Percentiles rank a stretch among this genome's conserved stretches.
These are phyloP conservation scores for Telopea speciosissima DNA, from an alignment of 177 flowering plant species.

Conservation along the genomic window DNA sequence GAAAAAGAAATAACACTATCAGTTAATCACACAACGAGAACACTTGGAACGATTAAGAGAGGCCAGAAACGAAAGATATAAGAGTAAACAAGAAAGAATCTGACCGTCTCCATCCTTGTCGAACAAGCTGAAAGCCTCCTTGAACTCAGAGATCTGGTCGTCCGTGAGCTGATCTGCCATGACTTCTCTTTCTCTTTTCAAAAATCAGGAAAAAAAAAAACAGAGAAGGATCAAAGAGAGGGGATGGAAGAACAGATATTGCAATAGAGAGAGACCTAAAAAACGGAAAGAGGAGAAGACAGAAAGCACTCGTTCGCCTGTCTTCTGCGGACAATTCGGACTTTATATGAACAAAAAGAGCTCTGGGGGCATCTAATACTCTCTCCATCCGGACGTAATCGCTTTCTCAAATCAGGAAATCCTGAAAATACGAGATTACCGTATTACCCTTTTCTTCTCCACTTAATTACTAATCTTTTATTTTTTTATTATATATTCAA, in stretches of 20 bases:
- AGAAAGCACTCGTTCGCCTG: not conserved
- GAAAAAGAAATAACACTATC: not conserved
- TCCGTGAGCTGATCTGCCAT: slow-evolving; percentile 43
- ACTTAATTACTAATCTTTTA: not conserved
- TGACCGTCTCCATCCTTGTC: slow-evolving; percentile 43
- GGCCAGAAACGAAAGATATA: not conserved
- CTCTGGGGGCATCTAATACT: not conserved
- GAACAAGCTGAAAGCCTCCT: slow-evolving; percentile 40
- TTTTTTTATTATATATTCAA: too few relatives aligned
- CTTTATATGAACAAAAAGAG: not conserved
- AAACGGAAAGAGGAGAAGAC: not conserved
- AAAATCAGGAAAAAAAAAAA: not conserved
- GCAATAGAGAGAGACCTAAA: not conserved
- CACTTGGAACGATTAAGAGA: not conserved
- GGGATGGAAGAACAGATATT: not conserved
- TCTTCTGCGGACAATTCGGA: slow-evolving; percentile 10
- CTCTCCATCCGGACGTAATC: not conserved
- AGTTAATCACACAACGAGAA: not conserved
- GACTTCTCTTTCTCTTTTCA: not conserved
- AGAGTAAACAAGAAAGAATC: slow-evolving; percentile 3
- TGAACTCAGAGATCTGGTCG: slow-evolving; percentile 43
- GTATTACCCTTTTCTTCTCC: not conserved
- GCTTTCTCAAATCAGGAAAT: not conserved
- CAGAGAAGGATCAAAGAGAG: not conserved
- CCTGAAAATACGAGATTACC: not conserved